Percentiles rank a stretch among this genome's conserved stretches.
Evolutionary conservation across 306 rosid species (phyloP).

Genomic region (Cucurbita maxima): DNA sequence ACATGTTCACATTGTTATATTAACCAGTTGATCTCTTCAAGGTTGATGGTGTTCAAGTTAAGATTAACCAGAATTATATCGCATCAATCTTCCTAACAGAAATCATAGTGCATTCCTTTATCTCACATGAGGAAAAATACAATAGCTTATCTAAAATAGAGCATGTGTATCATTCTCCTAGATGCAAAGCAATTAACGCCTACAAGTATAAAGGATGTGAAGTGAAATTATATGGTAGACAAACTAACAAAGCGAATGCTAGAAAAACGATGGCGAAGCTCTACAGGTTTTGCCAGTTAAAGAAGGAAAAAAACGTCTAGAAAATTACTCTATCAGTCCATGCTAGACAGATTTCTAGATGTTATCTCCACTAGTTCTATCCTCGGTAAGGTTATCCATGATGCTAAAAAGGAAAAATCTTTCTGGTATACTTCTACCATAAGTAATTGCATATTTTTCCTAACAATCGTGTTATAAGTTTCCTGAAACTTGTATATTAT

Average conservation of each 20-base stretch:
- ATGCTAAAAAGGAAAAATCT: too few species aligned
- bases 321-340: neutral
- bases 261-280: slow-evolving; percentile 47
- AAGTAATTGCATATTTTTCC: neutral
- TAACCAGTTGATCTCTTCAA: neutral
- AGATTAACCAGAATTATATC: neutral
- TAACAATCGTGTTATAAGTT: neutral
- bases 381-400: too few species aligned
- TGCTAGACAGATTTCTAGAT: neutral
- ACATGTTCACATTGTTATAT: neutral
- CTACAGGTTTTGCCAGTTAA: slow-evolving; percentile 30
- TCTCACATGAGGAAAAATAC: neutral
- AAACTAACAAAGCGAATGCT: slow-evolving; percentile 76
- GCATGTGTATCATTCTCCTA: neutral
- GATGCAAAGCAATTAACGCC: neutral
- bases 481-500: neutral
- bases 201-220: neutral
- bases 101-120: neutral
- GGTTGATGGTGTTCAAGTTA: neutral
- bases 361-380: too few species aligned
- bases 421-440: neutral
- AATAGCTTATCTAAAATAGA: neutral
- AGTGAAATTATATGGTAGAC: slow-evolving; percentile 35
- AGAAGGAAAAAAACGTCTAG: neutral
- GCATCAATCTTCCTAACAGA: neutral